phyloP scores from a whole-genome alignment of 1,284 basidiomycete species.

The Cutaneotrichosporon curvatum region DNA sequence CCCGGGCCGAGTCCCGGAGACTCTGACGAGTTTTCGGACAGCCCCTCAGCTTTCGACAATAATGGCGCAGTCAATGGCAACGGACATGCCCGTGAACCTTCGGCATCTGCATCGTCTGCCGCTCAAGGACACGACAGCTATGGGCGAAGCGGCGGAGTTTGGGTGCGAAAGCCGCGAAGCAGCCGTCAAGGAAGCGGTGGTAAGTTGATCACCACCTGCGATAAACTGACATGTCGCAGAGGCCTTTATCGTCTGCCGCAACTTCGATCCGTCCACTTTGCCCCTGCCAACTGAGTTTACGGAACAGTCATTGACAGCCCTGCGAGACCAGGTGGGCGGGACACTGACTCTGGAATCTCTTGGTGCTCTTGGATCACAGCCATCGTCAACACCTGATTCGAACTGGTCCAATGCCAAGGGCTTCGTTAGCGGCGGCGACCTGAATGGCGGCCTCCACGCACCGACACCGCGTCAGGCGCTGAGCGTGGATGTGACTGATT shows the following conservation, averaged over 20 bases:
- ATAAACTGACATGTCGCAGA: constrained; percentile 44
- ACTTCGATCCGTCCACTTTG: constrained; percentile 44
- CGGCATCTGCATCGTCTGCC: constrained; percentile 1
- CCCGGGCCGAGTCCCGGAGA: constrained; percentile 31
- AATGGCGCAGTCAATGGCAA: constrained; percentile 12
- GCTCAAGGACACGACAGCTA: constrained; percentile 25
- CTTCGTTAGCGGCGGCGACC: constrained; percentile 38
- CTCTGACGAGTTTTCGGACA: constrained; percentile 20
- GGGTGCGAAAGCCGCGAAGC: constrained; percentile 46
- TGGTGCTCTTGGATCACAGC: constrained; percentile 11
- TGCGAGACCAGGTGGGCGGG: constrained; percentile 26
- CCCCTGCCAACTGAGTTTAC: constrained; percentile 33
- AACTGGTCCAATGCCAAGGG: constrained; percentile 34
- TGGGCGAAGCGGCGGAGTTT: constrained; percentile 44
- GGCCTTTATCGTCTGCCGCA: constrained; percentile 53
- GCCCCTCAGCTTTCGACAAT: no score
- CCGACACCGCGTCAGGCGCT: neutral
- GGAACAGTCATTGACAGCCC: constrained; percentile 19
- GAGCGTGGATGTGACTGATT: neutral
- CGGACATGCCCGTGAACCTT: constrained; percentile 20
- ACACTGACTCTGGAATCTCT: constrained; percentile 41
- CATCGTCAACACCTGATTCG: neutral
- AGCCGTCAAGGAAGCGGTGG: constrained; percentile 46
- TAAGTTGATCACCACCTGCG: constrained; percentile 16
- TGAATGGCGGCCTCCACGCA: constrained; percentile 15